These are phyloP conservation scores for Ananas comosus DNA, from an alignment of 176 grass and related monocot species.

Conservation along the genomic window DNA sequence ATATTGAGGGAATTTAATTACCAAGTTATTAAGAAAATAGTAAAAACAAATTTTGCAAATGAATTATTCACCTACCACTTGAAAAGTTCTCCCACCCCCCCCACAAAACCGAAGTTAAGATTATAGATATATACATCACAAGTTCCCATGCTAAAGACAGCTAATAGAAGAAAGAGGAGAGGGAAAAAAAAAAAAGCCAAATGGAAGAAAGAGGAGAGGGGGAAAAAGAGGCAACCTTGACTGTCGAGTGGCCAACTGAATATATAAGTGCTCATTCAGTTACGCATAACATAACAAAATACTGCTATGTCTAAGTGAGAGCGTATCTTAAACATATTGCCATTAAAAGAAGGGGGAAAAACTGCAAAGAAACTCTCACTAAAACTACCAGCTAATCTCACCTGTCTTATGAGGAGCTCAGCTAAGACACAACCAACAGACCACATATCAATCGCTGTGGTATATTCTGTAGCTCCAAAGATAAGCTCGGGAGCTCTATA, in stretches of 20 bases:
- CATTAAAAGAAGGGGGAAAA: conserved; percentile 6
- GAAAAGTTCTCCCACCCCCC: too few relatives aligned
- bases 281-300: too few relatives aligned
- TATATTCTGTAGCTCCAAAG: conserved; percentile 96
- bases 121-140: too few relatives aligned
- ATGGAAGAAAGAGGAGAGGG: too few relatives aligned
- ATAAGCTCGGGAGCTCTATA: conserved; percentile 98
- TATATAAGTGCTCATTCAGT: too few relatives aligned
- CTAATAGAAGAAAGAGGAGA: too few relatives aligned
- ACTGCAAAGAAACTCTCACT: conserved; percentile 1
- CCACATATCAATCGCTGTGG: conserved; percentile 91
- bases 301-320: background rate
- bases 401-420: conserved; percentile 83
- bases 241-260: too few relatives aligned
- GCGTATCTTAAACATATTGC: background rate
- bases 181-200: too few relatives aligned
- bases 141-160: too few relatives aligned
- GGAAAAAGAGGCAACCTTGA: too few relatives aligned
- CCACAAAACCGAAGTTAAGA: too few relatives aligned
- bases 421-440: conserved; percentile 98
- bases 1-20: background rate
- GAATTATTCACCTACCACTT: too few relatives aligned
- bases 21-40: background rate
- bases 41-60: background rate
- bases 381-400: conserved; percentile 9